Base-by-base conservation (phyloP, 164 flowering plant genomes). In the Tinospora cordifolia region DNA sequence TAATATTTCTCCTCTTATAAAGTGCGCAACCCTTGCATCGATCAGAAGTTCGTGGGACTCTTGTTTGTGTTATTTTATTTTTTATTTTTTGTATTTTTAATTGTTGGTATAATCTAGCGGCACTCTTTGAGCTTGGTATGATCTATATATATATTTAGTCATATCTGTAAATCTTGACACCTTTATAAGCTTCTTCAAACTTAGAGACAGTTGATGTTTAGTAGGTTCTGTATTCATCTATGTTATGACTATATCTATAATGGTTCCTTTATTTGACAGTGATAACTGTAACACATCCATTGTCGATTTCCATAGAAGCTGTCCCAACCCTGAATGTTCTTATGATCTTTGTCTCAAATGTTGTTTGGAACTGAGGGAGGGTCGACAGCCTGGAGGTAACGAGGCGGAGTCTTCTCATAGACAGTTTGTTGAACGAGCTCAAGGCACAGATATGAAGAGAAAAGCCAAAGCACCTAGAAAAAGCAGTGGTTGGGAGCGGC, bases 301-400 rank as follows among this genome's bases (percentile, higher is more conserved):
- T 68, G 86, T 85, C 54, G 81, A 88, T 76, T 86, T 88, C 75
- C 85, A 84, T 66, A 75, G 97, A 82, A 87, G 91, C 79, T 91
- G 97, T 77, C 82, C 83, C 25, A 86, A 81, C 65, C 78, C 84
- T 34, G 81, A 73, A 69, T 91, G 97, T 74, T 81, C 86, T 54
- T 91, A 87, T 81, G 95, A 91, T 75, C 79, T 91, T 17, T 91
- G 97, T 72, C 85, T 91, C 67, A 68, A 83, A 19, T 91, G 97
- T 71, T 89, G 95, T 65, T 70, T 62, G 66, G 95, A 91, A 71
- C 75, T 89, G 25, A 83, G 95, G 63, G 68, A 81, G 58, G 87
- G 88, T 44, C 62, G 39, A 49, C 84, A 72, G 40, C 77, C 77
- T 70, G 84, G 85, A 46, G 80, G 82, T 69, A 71, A n/a, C 68